Evolutionary conservation across 179 eudicot species (phyloP).

Genomic region (Beta corolliflora): DNA sequence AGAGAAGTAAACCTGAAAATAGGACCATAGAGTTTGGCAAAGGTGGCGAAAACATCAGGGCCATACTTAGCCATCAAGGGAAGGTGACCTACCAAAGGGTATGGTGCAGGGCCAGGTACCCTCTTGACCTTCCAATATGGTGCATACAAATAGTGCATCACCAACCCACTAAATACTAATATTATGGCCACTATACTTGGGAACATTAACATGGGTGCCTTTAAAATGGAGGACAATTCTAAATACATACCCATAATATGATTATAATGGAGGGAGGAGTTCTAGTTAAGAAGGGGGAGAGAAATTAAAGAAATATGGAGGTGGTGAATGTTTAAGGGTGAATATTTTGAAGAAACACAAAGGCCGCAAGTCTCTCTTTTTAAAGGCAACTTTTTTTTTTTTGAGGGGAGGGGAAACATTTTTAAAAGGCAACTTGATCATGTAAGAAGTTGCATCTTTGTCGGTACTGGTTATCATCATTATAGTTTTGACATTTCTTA

Average conservation of each 20-base stretch:
- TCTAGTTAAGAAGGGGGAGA: neutral
- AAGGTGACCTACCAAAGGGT: constrained; percentile 75
- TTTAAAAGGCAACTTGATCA: neutral
- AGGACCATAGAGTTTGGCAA: constrained; percentile 72
- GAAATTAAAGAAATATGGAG: neutral
- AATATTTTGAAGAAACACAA: neutral
- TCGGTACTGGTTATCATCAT: constrained; percentile 17
- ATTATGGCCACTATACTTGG: constrained; percentile 11
- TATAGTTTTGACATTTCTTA: constrained; percentile 3
- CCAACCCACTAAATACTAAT: constrained; percentile 17
- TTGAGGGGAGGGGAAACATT: too few relatives aligned
- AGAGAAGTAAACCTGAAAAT: constrained; percentile 59
- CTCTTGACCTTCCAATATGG: constrained; percentile 75
- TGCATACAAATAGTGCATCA: constrained; percentile 52
- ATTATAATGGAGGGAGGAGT: neutral
- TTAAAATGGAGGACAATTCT: neutral
- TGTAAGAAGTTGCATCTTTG: neutral
- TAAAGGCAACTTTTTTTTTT: too few relatives aligned
- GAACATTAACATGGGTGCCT: constrained; percentile 14
- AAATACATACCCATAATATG: neutral
- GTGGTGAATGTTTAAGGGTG: neutral
- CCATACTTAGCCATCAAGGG: constrained; percentile 79
- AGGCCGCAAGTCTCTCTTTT: neutral
- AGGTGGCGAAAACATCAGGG: constrained; percentile 64
- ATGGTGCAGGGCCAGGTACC: constrained; percentile 69